Evolutionary conservation across 2,329 filamentous ascomycete species (phyloP).

Genomic region (Neofusicoccum umdonicola): DNA sequence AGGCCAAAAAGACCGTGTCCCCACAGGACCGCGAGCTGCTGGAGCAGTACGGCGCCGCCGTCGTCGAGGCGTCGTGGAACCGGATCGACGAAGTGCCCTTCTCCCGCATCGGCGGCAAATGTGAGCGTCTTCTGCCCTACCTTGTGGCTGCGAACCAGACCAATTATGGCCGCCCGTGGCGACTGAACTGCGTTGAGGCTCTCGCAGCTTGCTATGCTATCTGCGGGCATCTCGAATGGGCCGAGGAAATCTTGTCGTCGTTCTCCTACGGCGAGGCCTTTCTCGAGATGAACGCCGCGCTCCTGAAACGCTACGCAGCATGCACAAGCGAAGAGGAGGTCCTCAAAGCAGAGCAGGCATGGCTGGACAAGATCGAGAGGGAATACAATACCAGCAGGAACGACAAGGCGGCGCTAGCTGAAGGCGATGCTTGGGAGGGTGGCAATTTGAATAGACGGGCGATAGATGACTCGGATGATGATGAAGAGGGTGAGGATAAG

Average conservation of each 20-base stretch:
- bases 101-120: slow-evolving; percentile 86
- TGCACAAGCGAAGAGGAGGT: slow-evolving; percentile 78
- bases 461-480: slow-evolving; percentile 37
- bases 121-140: slow-evolving; percentile 86
- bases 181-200: slow-evolving; percentile 93
- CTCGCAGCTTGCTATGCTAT: slow-evolving; percentile 91
- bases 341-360: slow-evolving; percentile 80
- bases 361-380: slow-evolving; percentile 84
- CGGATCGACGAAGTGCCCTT: slow-evolving; percentile 89
- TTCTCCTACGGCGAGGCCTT: slow-evolving; percentile 90
- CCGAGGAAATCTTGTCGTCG: slow-evolving; percentile 73
- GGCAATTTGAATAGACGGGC: slow-evolving; percentile 77
- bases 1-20: slow-evolving; percentile 81
- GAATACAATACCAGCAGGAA: slow-evolving; percentile 82
- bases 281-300: slow-evolving; percentile 79
- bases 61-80: slow-evolving; percentile 97
- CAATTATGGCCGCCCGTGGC: slow-evolving; percentile 95
- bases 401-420: slow-evolving; percentile 54
- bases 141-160: slow-evolving; percentile 94
- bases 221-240: slow-evolving; percentile 89
- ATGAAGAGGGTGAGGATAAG: slow-evolving; percentile 52
- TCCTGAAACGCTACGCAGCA: slow-evolving; percentile 81
- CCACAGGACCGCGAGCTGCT: slow-evolving; percentile 79
- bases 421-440: slow-evolving; percentile 80
- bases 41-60: slow-evolving; percentile 86